Percentiles rank a stretch among this genome's conserved stretches.
These are phyloP conservation scores for Thamnidium elegans DNA, from an alignment of 192 early-diverging fungal species.

Conservation along the genomic window DNA sequence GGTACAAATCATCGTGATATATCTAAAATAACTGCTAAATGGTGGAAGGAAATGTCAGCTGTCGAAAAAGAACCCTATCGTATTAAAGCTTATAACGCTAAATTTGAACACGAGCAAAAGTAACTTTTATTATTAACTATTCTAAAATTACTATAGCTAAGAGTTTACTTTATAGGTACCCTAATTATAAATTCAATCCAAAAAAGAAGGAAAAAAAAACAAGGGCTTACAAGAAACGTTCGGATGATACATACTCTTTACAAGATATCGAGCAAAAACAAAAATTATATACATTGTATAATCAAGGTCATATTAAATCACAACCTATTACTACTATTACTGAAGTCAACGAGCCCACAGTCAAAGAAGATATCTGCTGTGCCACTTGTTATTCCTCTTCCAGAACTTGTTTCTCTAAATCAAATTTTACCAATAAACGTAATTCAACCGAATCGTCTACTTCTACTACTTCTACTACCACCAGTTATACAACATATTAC, in stretches of 20 bases:
- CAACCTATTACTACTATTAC: too few relatives aligned
- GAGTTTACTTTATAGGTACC: slow-evolving; percentile 17
- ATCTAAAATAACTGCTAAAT: slow-evolving; percentile 56
- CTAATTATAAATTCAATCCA: slow-evolving; percentile 22
- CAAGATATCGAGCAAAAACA: not conserved
- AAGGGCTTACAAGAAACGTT: not conserved
- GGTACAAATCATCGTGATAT: slow-evolving; percentile 58
- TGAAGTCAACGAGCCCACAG: too few relatives aligned
- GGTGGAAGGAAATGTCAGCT: slow-evolving; percentile 52
- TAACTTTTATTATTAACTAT: slow-evolving; percentile 10
- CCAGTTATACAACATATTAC: too few relatives aligned
- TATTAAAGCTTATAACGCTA: slow-evolving; percentile 41
- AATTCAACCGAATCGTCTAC: too few relatives aligned
- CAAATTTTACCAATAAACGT: too few relatives aligned
- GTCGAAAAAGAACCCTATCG: slow-evolving; percentile 52
- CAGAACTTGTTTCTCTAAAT: too few relatives aligned
- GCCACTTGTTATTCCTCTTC: too few relatives aligned
- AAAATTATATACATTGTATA: too few relatives aligned
- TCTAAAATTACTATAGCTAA: not conserved
- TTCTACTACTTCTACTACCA: too few relatives aligned
- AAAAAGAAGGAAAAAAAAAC: not conserved
- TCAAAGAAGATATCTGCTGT: too few relatives aligned
- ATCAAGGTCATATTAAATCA: too few relatives aligned
- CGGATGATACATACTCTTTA: not conserved
- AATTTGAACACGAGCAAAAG: slow-evolving; percentile 43